phyloP scores from a whole-genome alignment of 108 stramenopile genomes.

The Tribonema minus region DNA sequence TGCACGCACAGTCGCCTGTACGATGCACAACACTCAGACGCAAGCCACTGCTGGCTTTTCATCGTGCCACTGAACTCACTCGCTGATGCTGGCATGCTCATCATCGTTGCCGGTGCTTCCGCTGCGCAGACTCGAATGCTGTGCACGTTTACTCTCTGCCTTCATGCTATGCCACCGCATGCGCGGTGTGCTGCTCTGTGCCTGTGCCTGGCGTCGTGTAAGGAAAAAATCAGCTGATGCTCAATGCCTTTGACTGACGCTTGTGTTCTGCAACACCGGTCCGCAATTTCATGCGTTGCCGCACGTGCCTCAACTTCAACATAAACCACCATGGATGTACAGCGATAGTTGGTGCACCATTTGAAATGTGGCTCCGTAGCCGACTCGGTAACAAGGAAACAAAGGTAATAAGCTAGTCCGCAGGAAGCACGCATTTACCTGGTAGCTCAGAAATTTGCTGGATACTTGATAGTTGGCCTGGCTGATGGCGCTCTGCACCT shows the following conservation, averaged over 20 bases:
- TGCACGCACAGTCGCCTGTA: no score
- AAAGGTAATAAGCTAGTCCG: background rate
- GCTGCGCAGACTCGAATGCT: background rate
- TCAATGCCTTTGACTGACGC: background rate
- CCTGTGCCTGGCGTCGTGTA: background rate
- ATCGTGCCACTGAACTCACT: no score
- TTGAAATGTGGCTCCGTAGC: background rate
- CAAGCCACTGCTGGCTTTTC: no score
- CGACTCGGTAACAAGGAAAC: background rate
- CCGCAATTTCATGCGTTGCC: background rate
- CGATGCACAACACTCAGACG: no score
- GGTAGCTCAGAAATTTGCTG: background rate
- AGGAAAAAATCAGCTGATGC: background rate
- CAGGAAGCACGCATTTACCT: no score
- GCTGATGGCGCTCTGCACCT: background rate
- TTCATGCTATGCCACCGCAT: background rate
- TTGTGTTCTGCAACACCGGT: background rate
- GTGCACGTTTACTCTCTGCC: background rate
- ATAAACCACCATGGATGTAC: background rate
- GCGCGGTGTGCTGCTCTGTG: background rate
- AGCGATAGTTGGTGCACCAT: background rate
- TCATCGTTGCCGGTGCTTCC: background rate
- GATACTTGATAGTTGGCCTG: background rate
- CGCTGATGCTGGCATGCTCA: background rate
- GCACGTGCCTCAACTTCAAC: background rate